Conservation (phyloP, 2,329 filamentous ascomycete genomes). For the Colletotrichum viniferum region DNA sequence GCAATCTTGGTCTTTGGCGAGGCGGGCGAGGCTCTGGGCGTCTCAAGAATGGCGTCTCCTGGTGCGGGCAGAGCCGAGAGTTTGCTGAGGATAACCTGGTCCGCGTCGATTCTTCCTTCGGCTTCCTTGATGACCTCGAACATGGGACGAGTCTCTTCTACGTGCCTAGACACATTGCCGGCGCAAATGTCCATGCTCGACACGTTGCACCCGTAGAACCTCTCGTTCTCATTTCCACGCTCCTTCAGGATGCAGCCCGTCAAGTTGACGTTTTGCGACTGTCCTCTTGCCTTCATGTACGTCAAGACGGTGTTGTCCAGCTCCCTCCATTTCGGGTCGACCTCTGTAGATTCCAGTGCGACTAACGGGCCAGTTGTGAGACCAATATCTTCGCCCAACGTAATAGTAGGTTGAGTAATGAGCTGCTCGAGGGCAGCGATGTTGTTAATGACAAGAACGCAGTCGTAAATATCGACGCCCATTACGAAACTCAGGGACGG, state of each 20-base stretch:
- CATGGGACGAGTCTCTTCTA: conserved; percentile 62
- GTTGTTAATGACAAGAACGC: conserved; percentile 90
- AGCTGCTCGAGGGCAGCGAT: conserved; percentile 76
- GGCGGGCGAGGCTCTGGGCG: conserved; percentile 37
- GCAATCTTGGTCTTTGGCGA: conserved; percentile 37
- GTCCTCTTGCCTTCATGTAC: conserved; percentile 63
- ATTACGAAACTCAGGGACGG: conserved; percentile 87
- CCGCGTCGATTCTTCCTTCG: conserved; percentile 80
- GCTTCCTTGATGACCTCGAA: conserved; percentile 87
- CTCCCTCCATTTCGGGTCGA: conserved; percentile 55
- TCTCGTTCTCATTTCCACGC: conserved; percentile 63
- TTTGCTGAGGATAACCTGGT: conserved; percentile 68
- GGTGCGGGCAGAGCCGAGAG: conserved; percentile 73
- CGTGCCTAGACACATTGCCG: conserved; percentile 58
- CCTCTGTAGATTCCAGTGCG: conserved; percentile 54
- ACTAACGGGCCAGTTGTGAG: conserved; percentile 78
- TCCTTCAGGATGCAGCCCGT: conserved; percentile 62
- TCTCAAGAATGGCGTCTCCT: conserved; percentile 69
- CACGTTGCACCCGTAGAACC: conserved; percentile 57
- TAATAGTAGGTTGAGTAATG: conserved; percentile 80
- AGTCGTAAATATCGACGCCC: conserved; percentile 95
- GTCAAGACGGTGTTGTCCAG: conserved; percentile 60
- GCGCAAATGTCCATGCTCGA: conserved; percentile 62
- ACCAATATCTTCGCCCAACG: conserved; percentile 80
- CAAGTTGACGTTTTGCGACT: conserved; percentile 58